These are phyloP conservation scores for Debaryomyces singareniensis DNA, from an alignment of 1,139 yeast species.

Conservation along the genomic window DNA sequence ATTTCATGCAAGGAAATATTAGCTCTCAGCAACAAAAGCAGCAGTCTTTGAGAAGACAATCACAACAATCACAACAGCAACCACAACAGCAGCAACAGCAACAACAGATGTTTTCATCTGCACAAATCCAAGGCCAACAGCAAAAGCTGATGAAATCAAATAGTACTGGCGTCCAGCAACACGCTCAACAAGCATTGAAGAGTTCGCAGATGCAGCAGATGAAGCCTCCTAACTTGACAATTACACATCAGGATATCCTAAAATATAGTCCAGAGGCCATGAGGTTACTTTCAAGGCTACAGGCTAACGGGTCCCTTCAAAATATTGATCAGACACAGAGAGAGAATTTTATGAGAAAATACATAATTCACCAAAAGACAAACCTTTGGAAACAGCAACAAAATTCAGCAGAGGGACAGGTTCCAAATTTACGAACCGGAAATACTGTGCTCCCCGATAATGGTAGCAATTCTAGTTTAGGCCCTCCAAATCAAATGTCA, in stretches of 20 bases:
- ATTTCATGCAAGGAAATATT: conserved; percentile 6
- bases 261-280: conserved; percentile 39
- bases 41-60: conserved; percentile 3
- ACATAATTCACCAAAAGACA: conserved; percentile 36
- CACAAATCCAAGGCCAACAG: conserved; percentile 3
- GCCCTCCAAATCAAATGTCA: conserved; percentile 7
- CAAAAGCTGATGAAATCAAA: conserved; percentile 10
- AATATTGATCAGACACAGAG: conserved; percentile 29
- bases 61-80: conserved; percentile 26
- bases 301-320: conserved; percentile 33
- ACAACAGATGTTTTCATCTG: conserved; percentile 7
- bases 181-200: conserved; percentile 13
- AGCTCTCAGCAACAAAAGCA: conserved; percentile 3
- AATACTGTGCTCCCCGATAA: conserved; percentile 4
- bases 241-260: conserved; percentile 37
- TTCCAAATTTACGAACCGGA: conserved; percentile 9
- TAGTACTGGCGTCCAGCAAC: conserved; percentile 8
- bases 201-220: conserved; percentile 9
- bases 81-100: conserved; percentile 13
- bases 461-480: conserved; percentile 1
- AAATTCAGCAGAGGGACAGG: conserved; percentile 23
- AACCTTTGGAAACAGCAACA: conserved; percentile 30
- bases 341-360: conserved; percentile 35
- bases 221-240: conserved; percentile 29
- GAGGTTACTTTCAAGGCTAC: conserved; percentile 30